Evolutionary conservation across 768 basidiomycete species (phyloP).

Genomic region (Strobilomyces dryophilus): DNA sequence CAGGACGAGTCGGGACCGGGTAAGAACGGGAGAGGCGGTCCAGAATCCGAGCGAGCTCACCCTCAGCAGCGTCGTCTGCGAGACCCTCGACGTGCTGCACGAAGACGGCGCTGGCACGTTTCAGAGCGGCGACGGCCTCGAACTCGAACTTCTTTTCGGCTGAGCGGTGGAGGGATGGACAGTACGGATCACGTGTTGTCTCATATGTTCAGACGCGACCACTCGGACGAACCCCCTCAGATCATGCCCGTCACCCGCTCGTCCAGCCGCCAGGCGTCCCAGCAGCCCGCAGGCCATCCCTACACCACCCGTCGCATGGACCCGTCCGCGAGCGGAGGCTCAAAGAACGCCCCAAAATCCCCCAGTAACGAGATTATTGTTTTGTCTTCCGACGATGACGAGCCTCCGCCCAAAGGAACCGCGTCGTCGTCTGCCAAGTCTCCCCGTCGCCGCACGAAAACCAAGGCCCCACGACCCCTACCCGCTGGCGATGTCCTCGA

Average conservation of each 20-base stretch:
- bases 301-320: constrained; percentile 9
- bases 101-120: constrained; percentile 58
- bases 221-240: background rate
- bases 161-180: constrained; percentile 49
- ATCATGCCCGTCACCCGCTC: constrained; percentile 30
- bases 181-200: background rate
- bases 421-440: constrained; percentile 9
- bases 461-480: constrained; percentile 16
- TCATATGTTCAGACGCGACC: constrained; percentile 10
- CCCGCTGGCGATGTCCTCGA: constrained; percentile 44
- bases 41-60: too few relatives aligned
- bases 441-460: constrained; percentile 6
- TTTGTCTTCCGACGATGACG: constrained; percentile 33
- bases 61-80: constrained; percentile 68
- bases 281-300: background rate
- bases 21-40: too few relatives aligned
- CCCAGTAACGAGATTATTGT: constrained; percentile 28
- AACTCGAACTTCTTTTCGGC: constrained; percentile 72
- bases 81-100: constrained; percentile 65
- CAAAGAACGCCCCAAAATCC: constrained; percentile 14
- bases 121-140: constrained; percentile 70
- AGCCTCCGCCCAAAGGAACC: constrained; percentile 19
- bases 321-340: constrained; percentile 1
- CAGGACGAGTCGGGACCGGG: constrained; percentile 50
- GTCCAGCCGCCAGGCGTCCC: constrained; percentile 17